Evolutionary conservation across 1,284 basidiomycete species (phyloP).

Genomic region (Cystobasidium slooffiae): DNA sequence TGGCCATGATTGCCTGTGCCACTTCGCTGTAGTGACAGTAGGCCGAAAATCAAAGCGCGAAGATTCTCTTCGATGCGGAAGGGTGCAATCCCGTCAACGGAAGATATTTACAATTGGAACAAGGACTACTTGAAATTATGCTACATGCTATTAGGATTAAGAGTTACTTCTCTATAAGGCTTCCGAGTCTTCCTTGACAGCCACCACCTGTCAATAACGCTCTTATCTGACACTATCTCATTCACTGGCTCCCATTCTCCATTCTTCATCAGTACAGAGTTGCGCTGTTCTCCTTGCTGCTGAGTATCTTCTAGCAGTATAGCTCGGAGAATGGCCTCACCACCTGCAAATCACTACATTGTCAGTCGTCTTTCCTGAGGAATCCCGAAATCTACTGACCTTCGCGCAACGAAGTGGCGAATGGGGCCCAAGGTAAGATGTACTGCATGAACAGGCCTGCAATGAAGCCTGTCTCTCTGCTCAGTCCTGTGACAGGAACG

Average conservation of each 20-base stretch:
- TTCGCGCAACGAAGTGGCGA: constrained; percentile 21
- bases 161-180: neutral
- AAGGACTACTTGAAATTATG: neutral
- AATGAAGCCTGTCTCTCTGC: constrained; percentile 26
- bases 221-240: neutral
- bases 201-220: constrained; percentile 5
- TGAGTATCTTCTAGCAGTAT: neutral
- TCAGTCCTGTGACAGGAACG: constrained; percentile 15
- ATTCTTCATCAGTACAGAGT: neutral
- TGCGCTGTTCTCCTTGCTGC: neutral
- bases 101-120: neutral
- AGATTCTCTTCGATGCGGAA: too few relatives aligned
- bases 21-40: neutral
- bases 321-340: constrained; percentile 10
- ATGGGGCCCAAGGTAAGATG: constrained; percentile 25
- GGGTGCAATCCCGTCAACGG: too few relatives aligned
- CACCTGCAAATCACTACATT: neutral
- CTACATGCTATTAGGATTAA: neutral
- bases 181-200: constrained; percentile 19
- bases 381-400: constrained; percentile 16
- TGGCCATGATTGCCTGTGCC: neutral
- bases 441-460: constrained; percentile 23
- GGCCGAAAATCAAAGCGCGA: neutral
- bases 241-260: constrained; percentile 4
- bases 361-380: neutral